phyloP scores from a whole-genome alignment of 2,329 filamentous ascomycete genomes.

The Fusarium devonianum region DNA sequence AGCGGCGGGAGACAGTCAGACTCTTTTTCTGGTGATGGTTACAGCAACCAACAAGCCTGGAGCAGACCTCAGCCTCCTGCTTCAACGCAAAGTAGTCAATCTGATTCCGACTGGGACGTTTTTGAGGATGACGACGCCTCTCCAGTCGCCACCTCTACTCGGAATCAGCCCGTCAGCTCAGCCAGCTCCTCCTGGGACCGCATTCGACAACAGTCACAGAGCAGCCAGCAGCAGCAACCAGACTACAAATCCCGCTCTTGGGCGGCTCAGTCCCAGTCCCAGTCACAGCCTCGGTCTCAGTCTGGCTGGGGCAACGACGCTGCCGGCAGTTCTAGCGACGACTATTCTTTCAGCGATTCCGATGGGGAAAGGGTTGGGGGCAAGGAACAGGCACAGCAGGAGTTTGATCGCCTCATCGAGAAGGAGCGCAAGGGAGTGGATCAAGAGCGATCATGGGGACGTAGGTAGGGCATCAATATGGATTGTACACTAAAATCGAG shows the following conservation, averaged over 20 bases:
- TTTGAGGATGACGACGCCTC: slow-evolving; percentile 53
- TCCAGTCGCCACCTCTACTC: slow-evolving; percentile 48
- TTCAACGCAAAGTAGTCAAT: slow-evolving; percentile 17
- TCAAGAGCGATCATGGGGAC: slow-evolving; percentile 41
- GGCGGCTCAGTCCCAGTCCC: slow-evolving; percentile 15
- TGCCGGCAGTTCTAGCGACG: slow-evolving; percentile 34
- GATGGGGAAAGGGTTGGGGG: slow-evolving; percentile 50
- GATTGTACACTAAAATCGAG: slow-evolving; percentile 13
- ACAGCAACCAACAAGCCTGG: slow-evolving; percentile 15
- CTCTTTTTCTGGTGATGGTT: too few relatives aligned
- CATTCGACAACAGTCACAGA: slow-evolving; percentile 47
- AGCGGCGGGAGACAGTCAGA: slow-evolving; percentile 1
- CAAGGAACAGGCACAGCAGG: slow-evolving; percentile 57
- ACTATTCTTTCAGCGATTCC: slow-evolving; percentile 46
- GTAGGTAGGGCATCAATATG: slow-evolving; percentile 7
- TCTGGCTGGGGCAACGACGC: slow-evolving; percentile 42
- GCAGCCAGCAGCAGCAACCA: slow-evolving; percentile 30
- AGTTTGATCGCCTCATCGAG: slow-evolving; percentile 60
- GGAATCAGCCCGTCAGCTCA: slow-evolving; percentile 24
- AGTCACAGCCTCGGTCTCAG: slow-evolving; percentile 24
- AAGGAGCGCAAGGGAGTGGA: slow-evolving; percentile 49
- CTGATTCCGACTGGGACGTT: slow-evolving; percentile 37
- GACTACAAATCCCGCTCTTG: slow-evolving; percentile 26
- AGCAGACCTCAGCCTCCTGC: slow-evolving; percentile 1
- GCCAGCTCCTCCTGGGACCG: slow-evolving; percentile 55